Evolutionary conservation across 768 basidiomycete genomes (phyloP).

Genomic region (Solioccasus polychromus): DNA sequence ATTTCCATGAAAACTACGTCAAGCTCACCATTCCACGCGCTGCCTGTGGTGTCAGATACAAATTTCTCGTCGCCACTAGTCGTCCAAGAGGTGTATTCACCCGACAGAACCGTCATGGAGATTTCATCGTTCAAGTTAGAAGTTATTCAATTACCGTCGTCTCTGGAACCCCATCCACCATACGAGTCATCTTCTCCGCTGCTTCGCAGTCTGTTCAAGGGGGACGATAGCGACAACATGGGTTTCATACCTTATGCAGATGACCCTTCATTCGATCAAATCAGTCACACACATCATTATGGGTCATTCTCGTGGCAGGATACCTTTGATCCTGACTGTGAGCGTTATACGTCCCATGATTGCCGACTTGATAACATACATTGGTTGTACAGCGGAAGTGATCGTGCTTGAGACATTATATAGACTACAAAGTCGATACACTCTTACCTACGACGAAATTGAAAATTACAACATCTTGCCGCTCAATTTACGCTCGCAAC

Average conservation of each 20-base stretch:
- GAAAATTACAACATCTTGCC: conserved; percentile 50
- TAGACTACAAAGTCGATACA: conserved; percentile 37
- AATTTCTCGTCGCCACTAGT: not conserved
- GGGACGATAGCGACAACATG: conserved; percentile 57
- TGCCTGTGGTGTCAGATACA: not conserved
- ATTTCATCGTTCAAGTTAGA: conserved; percentile 13
- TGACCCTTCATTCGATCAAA: conserved; percentile 49
- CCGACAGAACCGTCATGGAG: conserved; percentile 10
- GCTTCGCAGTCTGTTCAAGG: conserved; percentile 44
- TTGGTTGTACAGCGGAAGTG: conserved; percentile 40
- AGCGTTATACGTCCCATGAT: conserved; percentile 12
- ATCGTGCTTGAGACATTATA: conserved; percentile 48
- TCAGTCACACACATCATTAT: conserved; percentile 41
- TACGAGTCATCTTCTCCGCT: conserved; percentile 61
- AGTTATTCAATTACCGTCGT: conserved; percentile 6
- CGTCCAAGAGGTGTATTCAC: conserved; percentile 15
- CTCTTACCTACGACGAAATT: conserved; percentile 42
- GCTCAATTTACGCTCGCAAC: conserved; percentile 28
- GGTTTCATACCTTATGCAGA: conserved; percentile 63
- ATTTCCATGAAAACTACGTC: not conserved
- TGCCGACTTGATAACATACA: conserved; percentile 20
- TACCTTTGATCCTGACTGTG: conserved; percentile 40
- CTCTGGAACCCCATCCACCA: conserved; percentile 31
- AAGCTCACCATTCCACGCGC: not conserved
- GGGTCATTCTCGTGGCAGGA: conserved; percentile 50